phyloP scores from a whole-genome alignment of 768 basidiomycete species.

The Asterophora parasitica region DNA sequence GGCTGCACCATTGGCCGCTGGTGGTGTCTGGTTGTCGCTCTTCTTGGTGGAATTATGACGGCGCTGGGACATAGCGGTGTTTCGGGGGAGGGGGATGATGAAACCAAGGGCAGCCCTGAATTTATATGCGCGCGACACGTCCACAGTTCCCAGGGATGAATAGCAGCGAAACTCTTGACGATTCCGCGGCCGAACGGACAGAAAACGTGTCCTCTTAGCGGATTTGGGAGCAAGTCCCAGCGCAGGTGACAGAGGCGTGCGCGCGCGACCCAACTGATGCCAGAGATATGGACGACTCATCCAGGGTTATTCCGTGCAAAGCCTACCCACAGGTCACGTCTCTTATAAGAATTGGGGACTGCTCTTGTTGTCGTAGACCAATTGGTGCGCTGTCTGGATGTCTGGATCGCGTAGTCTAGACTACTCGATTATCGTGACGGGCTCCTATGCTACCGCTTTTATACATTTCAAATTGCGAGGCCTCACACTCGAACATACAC shows the following conservation, averaged over 20 bases:
- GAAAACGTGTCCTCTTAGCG: conserved; percentile 13
- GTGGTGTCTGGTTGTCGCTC: conserved; percentile 2
- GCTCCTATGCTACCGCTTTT: neutral
- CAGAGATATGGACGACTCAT: conserved; percentile 19
- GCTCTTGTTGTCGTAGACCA: too few relatives aligned
- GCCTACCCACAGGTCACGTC: neutral
- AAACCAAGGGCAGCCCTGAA: conserved; percentile 1
- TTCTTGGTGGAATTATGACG: conserved; percentile 25
- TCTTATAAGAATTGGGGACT: conserved; percentile 8
- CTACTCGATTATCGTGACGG: neutral
- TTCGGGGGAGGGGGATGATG: neutral
- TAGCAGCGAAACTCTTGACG: neutral
- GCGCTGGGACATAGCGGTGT: conserved; percentile 17
- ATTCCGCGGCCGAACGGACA: conserved; percentile 13
- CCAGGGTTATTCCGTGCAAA: conserved; percentile 9
- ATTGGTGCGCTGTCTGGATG: conserved; percentile 4
- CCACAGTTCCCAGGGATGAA: conserved; percentile 9
- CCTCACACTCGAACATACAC: neutral
- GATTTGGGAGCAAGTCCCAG: conserved; percentile 1
- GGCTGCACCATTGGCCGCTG: conserved; percentile 1
- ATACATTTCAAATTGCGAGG: neutral
- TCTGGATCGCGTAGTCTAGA: conserved; percentile 11
- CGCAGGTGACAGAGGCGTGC: conserved; percentile 6
- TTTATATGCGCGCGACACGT: conserved; percentile 9
- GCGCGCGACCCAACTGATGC: conserved; percentile 15